A percentile compares a stretch with the other conserved stretches of the same genome.
Evolutionary conservation across 805 yeast genomes (phyloP).

Genomic region (Komagataella pseudopastoris): DNA sequence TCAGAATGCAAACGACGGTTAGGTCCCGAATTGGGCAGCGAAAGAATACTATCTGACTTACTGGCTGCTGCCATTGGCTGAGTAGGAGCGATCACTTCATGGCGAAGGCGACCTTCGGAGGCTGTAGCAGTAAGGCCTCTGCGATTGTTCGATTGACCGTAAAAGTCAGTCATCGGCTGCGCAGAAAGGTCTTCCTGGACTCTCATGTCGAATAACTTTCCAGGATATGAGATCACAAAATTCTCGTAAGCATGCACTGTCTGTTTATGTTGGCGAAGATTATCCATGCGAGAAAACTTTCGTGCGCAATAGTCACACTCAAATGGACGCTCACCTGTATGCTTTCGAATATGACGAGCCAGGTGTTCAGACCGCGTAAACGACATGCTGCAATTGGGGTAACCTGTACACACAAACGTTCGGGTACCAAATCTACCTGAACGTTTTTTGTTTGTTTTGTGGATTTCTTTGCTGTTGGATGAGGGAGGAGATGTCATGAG

Average conservation of each 20-base stretch:
- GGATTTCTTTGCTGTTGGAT: slow-evolving; percentile 9
- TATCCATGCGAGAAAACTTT: slow-evolving; percentile 73
- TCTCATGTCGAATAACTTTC: neutral
- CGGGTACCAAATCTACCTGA: slow-evolving; percentile 12
- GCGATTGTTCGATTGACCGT: neutral
- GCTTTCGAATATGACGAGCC: slow-evolving; percentile 85
- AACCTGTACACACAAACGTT: slow-evolving; percentile 77
- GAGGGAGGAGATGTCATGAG: neutral
- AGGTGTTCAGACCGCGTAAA: slow-evolving; percentile 87
- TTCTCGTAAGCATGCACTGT: slow-evolving; percentile 56
- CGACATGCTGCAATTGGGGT: slow-evolving; percentile 76
- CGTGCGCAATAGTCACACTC: slow-evolving; percentile 74
- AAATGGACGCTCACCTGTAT: slow-evolving; percentile 91
- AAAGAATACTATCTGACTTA: neutral
- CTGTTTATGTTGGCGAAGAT: slow-evolving; percentile 82
- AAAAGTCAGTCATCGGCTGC: neutral
- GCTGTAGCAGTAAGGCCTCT: neutral
- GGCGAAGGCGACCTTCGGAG: neutral
- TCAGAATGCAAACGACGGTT: neutral
- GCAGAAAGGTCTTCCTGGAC: neutral
- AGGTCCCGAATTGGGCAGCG: neutral
- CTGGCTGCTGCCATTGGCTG: neutral
- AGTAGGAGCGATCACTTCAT: neutral
- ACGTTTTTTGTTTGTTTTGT: slow-evolving; percentile 31
- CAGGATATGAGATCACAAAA: slow-evolving; percentile 5